These are phyloP conservation scores for Kodamaea sp. DNA, from an alignment of 1,139 yeast genomes.

Conservation along the genomic window DNA sequence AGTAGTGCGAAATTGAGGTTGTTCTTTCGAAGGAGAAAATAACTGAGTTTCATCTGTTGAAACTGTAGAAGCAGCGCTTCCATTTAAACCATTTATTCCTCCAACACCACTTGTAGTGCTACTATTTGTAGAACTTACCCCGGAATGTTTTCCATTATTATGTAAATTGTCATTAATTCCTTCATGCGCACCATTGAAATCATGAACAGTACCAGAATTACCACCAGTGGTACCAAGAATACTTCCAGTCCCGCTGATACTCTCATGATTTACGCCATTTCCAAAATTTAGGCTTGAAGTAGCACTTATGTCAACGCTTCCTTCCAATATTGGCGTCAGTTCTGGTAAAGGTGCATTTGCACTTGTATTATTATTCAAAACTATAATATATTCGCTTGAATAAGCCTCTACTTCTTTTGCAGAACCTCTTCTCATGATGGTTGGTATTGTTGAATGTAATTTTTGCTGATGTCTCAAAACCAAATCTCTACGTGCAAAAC, in stretches of 20 bases:
- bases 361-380: constrained; percentile 41
- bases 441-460: constrained; percentile 21
- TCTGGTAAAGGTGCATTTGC: constrained; percentile 44
- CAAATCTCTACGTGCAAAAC: constrained; percentile 48
- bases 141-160: too few relatives aligned
- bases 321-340: too few relatives aligned
- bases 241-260: too few relatives aligned
- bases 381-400: constrained; percentile 38
- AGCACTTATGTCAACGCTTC: too few relatives aligned
- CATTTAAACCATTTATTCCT: constrained; percentile 1
- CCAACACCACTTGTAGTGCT: background rate
- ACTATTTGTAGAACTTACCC: background rate
- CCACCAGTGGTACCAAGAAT: too few relatives aligned
- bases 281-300: background rate
- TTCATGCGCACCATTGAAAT: too few relatives aligned
- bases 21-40: constrained; percentile 18
- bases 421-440: constrained; percentile 16
- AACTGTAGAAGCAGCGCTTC: constrained; percentile 7
- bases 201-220: too few relatives aligned
- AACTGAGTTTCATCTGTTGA: constrained; percentile 12
- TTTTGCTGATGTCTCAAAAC: constrained; percentile 49
- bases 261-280: too few relatives aligned
- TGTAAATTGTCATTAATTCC: too few relatives aligned
- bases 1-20: constrained; percentile 23
- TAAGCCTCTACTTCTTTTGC: constrained; percentile 15